Conservation (phyloP, 257 asterid genomes). For the Solanum sparsipilum region DNA sequence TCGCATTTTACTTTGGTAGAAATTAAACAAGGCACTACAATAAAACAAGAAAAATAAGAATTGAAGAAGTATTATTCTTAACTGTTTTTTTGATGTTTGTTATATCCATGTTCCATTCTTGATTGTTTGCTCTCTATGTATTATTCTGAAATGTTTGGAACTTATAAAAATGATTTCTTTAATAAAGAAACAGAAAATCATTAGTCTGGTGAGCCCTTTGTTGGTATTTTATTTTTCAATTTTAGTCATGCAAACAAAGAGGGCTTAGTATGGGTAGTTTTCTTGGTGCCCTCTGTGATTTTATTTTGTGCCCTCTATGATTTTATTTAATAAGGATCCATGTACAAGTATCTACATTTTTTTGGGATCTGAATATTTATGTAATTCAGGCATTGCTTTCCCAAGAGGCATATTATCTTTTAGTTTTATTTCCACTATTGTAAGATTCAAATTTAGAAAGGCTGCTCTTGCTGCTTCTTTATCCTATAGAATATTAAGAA, state of each 20-base stretch:
- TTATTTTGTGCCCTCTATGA: background rate
- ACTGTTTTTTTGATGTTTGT: background rate
- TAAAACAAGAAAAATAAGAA: background rate
- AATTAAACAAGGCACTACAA: background rate
- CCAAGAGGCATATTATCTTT: background rate
- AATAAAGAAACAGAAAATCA: background rate
- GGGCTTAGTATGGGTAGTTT: background rate
- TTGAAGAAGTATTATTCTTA: background rate
- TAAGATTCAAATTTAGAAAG: background rate
- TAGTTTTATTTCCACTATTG: background rate
- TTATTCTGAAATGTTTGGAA: background rate
- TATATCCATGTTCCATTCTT: background rate
- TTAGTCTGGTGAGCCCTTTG: background rate
- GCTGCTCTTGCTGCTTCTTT: background rate
- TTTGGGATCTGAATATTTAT: background rate
- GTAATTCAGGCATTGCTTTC: background rate
- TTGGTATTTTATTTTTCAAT: background rate
- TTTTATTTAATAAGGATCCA: background rate
- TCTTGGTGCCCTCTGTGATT: background rate
- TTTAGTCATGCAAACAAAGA: background rate
- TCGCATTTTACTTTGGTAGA: background rate
- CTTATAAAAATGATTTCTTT: background rate
- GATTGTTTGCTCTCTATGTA: background rate
- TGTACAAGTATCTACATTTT: background rate
- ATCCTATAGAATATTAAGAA: too few species aligned